These are phyloP conservation scores for Coemansia sp. DNA, from an alignment of 192 early-diverging fungal species.

Conservation along the genomic window DNA sequence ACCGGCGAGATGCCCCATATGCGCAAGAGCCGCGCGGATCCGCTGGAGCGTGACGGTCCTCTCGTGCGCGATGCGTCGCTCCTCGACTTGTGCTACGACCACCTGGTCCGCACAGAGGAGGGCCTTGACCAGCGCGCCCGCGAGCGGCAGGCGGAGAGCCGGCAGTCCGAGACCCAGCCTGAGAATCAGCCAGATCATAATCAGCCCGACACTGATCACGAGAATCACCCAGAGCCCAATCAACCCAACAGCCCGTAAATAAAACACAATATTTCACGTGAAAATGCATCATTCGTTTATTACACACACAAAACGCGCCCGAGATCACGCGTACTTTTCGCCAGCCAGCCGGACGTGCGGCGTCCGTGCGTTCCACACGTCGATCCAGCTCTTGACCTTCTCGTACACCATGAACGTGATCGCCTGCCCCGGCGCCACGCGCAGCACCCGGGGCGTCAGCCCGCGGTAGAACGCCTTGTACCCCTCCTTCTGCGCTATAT, in stretches of 20 bases:
- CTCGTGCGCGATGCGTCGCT: too few species aligned
- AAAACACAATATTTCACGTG: too few species aligned
- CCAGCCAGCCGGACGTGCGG: constrained; percentile 19
- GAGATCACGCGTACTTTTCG: constrained; percentile 32
- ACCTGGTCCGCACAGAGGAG: background rate
- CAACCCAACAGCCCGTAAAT: too few species aligned
- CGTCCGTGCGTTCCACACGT: constrained; percentile 33
- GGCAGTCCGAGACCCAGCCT: too few species aligned
- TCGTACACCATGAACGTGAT: constrained; percentile 96
- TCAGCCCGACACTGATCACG: too few species aligned
- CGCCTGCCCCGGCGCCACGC: constrained; percentile 95
- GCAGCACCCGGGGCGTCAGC: constrained; percentile 83
- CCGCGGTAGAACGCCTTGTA: constrained; percentile 94
- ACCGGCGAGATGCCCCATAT: constrained; percentile 25
- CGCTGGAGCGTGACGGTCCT: too few species aligned
- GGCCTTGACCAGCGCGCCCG: too few species aligned
- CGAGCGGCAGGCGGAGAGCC: too few species aligned
- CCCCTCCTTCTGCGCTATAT: constrained; percentile 85
- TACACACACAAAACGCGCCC: background rate
- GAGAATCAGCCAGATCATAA: too few species aligned
- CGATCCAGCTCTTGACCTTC: constrained; percentile 75
- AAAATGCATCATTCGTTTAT: too few species aligned
- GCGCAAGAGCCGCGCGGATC: background rate
- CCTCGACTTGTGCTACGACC: background rate
- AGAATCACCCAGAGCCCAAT: too few species aligned